These are phyloP conservation scores for Scleromitrula shiraiana DNA, from an alignment of 2,329 filamentous ascomycete species.

Conservation along the genomic window DNA sequence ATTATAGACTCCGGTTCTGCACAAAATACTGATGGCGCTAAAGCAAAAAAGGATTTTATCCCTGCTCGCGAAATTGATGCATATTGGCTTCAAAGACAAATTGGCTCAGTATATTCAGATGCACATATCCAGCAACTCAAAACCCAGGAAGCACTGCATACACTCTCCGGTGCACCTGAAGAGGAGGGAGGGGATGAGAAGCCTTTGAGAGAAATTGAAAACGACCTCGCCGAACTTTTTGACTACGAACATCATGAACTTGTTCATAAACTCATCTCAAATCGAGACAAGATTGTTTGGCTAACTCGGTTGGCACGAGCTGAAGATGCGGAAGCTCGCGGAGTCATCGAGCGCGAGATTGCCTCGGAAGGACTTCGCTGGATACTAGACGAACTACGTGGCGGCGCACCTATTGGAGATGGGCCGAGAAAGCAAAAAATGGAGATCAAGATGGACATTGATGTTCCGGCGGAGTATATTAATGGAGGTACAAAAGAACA, in stretches of 20 bases:
- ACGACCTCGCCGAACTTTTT: constrained; percentile 96
- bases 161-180: constrained; percentile 68
- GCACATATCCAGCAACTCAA: constrained; percentile 92
- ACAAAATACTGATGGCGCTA: constrained; percentile 35
- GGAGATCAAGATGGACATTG: constrained; percentile 94
- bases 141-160: constrained; percentile 73
- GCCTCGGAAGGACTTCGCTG: constrained; percentile 75
- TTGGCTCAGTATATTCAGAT: constrained; percentile 81
- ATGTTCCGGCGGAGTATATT: constrained; percentile 56
- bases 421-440: constrained; percentile 54
- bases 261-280: constrained; percentile 83
- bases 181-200: constrained; percentile 76
- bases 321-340: constrained; percentile 68
- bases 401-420: constrained; percentile 55
- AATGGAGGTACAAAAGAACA: constrained; percentile 45
- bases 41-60: constrained; percentile 52
- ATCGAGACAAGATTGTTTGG: constrained; percentile 93
- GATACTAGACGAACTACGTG: constrained; percentile 82
- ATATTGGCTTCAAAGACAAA: constrained; percentile 92
- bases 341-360: constrained; percentile 83
- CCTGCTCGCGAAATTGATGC: constrained; percentile 88
- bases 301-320: constrained; percentile 79
- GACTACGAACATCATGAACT: constrained; percentile 95
- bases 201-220: constrained; percentile 86
- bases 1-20: constrained; percentile 64